Base-by-base conservation (phyloP, 1,139 yeast genomes). In the Hemisphaericaspora lyxosophila region DNA sequence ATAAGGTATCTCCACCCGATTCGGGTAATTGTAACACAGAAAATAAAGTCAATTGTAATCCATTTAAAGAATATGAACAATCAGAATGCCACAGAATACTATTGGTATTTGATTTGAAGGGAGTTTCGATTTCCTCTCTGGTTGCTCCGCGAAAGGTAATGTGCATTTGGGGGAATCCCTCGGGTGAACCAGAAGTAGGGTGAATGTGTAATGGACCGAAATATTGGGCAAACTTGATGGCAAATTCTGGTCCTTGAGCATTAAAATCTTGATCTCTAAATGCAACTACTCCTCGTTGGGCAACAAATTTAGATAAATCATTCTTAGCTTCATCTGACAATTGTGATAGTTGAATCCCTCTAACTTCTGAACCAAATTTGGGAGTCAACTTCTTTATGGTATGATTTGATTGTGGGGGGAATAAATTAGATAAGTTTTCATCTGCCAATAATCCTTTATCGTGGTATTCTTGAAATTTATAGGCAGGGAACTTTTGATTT, bases 71-170 rank as follows among this genome's bases (percentile, higher is more conserved):
- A 47, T 65, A 66, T 12, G 68, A 58, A 22, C 66, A 63, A 42
- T 68, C 73, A 7, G 71, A 62, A 48, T 68, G 73, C 71, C 72
- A 67, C 12, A 65, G 64, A 9, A 62, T 55, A 30, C 60, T 60
- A 42, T 55, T 59, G 31, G 54, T 53, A 45, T 56, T 53, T 26
- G 49, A 40, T n/a, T 51, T 44, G 36, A 59, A 59, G 11, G 50
- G 50, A 25, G 56, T 47, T 22, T 51, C 55, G 36, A 56, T 54
- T 38, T 56, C 65, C 31, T 51, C 55, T 38, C 47, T 49, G 34
- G 54, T 55, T 7, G 62, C 60, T 31, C 65, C 56, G 44, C 64
- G 48, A 44, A 58, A 59, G 6, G 63, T 57, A 35, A 61, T 61
- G 46, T 62, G 68, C 40, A 65, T 57, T 44, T 66, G 65, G 6